These are phyloP conservation scores for Cadophora malorum DNA, from an alignment of 2,329 filamentous ascomycete species.

Conservation along the genomic window DNA sequence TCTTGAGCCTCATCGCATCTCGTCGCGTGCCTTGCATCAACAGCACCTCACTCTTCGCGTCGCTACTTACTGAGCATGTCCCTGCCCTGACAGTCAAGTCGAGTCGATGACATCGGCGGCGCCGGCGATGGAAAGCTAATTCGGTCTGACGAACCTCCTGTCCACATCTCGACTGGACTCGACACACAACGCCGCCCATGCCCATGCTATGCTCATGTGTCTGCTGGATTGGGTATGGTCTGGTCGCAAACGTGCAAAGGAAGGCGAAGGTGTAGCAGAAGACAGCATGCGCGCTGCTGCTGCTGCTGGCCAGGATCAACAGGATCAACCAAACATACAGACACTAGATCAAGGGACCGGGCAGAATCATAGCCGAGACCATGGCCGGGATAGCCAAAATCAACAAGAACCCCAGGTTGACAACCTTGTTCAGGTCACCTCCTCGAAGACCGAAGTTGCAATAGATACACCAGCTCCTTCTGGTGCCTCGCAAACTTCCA, in stretches of 20 bases:
- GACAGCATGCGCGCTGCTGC: conserved; percentile 3
- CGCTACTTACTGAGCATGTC: background rate
- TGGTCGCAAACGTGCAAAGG: conserved; percentile 13
- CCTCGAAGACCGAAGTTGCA: conserved; percentile 5
- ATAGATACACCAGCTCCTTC: background rate
- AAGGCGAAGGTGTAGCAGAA: conserved; percentile 4
- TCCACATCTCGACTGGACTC: background rate
- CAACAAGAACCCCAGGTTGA: background rate
- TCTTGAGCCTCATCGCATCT: conserved; percentile 4
- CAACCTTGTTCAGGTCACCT: background rate
- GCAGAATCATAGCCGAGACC: background rate
- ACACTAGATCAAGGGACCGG: background rate
- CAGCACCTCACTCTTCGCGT: background rate
- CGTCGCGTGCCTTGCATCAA: background rate
- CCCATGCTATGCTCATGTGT: conserved; percentile 10
- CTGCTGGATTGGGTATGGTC: conserved; percentile 19
- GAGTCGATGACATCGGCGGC: conserved; percentile 13
- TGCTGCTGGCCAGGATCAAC: conserved; percentile 7
- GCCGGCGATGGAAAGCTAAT: background rate
- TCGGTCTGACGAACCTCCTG: background rate
- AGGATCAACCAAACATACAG: background rate
- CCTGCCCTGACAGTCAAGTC: background rate
- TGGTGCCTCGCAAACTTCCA: background rate
- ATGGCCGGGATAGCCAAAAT: background rate
- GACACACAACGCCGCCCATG: background rate